These are phyloP conservation scores for Suhomyces faveliae DNA, from an alignment of 805 yeast genomes.

Conservation along the genomic window DNA sequence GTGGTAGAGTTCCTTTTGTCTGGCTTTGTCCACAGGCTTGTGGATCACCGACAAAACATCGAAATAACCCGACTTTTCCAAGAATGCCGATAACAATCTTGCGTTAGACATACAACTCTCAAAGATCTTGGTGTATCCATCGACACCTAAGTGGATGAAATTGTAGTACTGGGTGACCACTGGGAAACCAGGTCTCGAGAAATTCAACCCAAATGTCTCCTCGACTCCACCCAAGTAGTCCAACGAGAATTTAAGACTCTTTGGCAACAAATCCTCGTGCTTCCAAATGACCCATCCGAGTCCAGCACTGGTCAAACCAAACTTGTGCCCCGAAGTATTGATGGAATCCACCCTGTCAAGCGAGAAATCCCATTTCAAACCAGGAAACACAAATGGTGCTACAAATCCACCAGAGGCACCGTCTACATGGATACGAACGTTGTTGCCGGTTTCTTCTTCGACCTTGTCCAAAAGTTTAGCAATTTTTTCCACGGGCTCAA, in stretches of 20 bases:
- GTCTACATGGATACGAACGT: slow-evolving; percentile 85
- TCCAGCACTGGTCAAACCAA: slow-evolving; percentile 88
- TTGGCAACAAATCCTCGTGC: slow-evolving; percentile 60
- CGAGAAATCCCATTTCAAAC: slow-evolving; percentile 80
- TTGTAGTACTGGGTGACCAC: slow-evolving; percentile 86
- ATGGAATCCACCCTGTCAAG: slow-evolving; percentile 76
- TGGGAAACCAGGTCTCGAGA: slow-evolving; percentile 91
- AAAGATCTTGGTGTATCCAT: slow-evolving; percentile 69
- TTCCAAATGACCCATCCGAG: slow-evolving; percentile 92
- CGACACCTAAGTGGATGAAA: slow-evolving; percentile 65
- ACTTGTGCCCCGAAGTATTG: slow-evolving; percentile 91
- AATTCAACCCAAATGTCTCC: slow-evolving; percentile 82
- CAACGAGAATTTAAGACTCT: slow-evolving; percentile 70
- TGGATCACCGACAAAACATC: slow-evolving; percentile 79
- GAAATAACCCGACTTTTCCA: slow-evolving; percentile 65
- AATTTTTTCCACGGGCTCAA: slow-evolving; percentile 70
- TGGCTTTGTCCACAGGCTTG: slow-evolving; percentile 42
- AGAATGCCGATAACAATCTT: slow-evolving; percentile 57
- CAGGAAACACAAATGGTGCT: slow-evolving; percentile 80
- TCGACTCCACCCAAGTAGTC: slow-evolving; percentile 87
- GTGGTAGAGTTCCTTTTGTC: slow-evolving; percentile 18
- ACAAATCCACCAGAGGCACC: slow-evolving; percentile 91
- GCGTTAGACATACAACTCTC: slow-evolving; percentile 68
- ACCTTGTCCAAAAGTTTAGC: slow-evolving; percentile 64
- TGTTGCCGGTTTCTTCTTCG: slow-evolving; percentile 62